These are phyloP conservation scores for Fusarium drepaniforme DNA, from an alignment of 2,329 filamentous ascomycete species.

Conservation along the genomic window DNA sequence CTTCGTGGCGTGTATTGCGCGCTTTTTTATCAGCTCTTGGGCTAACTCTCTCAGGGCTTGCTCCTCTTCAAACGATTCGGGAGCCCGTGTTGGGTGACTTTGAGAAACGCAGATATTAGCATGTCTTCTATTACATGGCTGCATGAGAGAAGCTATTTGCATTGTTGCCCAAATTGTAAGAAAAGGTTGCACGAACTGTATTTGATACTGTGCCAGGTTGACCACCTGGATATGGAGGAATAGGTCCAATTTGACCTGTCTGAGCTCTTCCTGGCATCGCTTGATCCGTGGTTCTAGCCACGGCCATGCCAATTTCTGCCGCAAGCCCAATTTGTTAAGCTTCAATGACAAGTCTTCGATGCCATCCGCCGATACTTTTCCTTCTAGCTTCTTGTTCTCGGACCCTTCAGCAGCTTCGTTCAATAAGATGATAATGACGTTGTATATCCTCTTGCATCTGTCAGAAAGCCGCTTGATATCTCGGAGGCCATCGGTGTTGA, in stretches of 20 bases:
- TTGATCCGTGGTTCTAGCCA: conserved; percentile 1
- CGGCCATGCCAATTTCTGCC: neutral
- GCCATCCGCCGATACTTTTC: neutral
- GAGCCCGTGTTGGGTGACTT: neutral
- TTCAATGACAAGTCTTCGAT: neutral
- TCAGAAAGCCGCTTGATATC: neutral
- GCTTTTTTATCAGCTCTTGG: neutral
- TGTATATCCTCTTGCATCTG: neutral
- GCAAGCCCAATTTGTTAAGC: neutral
- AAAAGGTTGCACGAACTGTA: neutral
- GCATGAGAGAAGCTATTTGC: neutral
- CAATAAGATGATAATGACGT: neutral
- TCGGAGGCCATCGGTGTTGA: neutral
- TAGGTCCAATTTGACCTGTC: neutral
- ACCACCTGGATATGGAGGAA: neutral
- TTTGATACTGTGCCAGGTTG: neutral
- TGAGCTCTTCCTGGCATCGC: neutral
- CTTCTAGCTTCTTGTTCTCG: neutral
- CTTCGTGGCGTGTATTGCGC: neutral
- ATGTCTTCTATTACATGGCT: neutral
- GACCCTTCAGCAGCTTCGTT: neutral
- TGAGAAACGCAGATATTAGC: neutral
- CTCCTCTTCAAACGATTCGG: neutral
- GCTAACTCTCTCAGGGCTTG: neutral
- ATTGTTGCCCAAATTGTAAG: neutral